These are phyloP conservation scores for Coemansia sp. DNA, from an alignment of 192 early-diverging fungal genomes.

Conservation along the genomic window DNA sequence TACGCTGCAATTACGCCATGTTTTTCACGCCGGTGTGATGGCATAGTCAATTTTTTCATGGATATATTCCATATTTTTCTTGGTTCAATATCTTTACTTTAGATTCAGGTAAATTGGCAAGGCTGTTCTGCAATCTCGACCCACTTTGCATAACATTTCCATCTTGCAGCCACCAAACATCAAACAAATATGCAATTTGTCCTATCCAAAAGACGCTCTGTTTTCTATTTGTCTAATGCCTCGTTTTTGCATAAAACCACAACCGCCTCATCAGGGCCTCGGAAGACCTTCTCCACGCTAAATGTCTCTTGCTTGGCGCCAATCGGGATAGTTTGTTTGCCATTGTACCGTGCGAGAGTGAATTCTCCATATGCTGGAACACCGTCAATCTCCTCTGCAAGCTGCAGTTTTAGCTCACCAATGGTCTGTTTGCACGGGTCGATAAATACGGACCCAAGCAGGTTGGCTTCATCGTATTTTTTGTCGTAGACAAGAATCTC, in stretches of 20 bases:
- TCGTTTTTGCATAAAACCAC: conserved; percentile 11
- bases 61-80: no score
- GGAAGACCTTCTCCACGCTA: conserved; percentile 57
- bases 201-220: not conserved
- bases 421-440: conserved; percentile 20
- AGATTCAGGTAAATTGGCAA: no score
- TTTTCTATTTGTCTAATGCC: conserved; percentile 3
- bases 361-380: conserved; percentile 49
- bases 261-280: conserved; percentile 57
- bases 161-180: not conserved
- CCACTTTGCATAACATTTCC: no score
- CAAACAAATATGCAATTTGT: not conserved
- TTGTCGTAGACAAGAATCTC: conserved; percentile 61
- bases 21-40: no score
- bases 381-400: conserved; percentile 59
- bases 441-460: conserved; percentile 65
- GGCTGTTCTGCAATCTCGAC: no score
- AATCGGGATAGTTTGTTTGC: conserved; percentile 60
- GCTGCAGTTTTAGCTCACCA: conserved; percentile 17
- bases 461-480: conserved; percentile 46
- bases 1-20: not conserved
- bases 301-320: conserved; percentile 61
- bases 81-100: not conserved
- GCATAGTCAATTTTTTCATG: not conserved
- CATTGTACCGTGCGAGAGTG: conserved; percentile 53